A percentile compares a stretch with the other conserved stretches of the same genome.
Evolutionary conservation across 345 rosid species (phyloP).

Genomic region (Syzygium jambos): DNA sequence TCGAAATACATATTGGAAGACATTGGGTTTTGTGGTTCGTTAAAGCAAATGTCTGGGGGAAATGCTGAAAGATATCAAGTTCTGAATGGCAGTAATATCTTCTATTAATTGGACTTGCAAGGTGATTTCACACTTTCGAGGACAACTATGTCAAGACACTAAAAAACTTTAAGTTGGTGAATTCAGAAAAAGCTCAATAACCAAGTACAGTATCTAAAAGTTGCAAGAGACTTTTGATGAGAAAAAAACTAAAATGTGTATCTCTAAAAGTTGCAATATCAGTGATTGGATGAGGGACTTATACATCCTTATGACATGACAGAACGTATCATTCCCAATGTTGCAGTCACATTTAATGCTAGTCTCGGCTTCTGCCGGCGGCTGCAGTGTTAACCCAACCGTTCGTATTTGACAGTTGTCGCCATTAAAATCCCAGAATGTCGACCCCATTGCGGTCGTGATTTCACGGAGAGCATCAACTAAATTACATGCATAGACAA

Average conservation of each 20-base stretch:
- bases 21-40: not conserved
- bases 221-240: not conserved
- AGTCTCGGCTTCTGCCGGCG: conserved; percentile 4
- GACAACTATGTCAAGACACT: not conserved
- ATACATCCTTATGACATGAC: conserved; percentile 28
- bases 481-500: not conserved
- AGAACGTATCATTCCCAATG: conserved; percentile 16
- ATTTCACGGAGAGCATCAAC: conserved; percentile 47
- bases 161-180: not conserved
- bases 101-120: not conserved
- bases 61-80: not conserved
- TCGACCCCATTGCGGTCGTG: conserved; percentile 34
- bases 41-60: not conserved
- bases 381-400: conserved; percentile 7
- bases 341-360: conserved; percentile 24
- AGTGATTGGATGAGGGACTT: conserved; percentile 2
- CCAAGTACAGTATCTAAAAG: not conserved
- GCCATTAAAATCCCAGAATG: conserved; percentile 38
- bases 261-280: not conserved
- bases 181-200: not conserved
- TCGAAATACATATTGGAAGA: not conserved
- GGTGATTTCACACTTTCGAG: not conserved
- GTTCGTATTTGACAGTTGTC: conserved; percentile 21
- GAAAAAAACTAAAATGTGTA: not conserved
- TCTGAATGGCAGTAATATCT: not conserved